Evolutionary conservation across 768 basidiomycete genomes (phyloP).

Genomic region (Suillus sp.): DNA sequence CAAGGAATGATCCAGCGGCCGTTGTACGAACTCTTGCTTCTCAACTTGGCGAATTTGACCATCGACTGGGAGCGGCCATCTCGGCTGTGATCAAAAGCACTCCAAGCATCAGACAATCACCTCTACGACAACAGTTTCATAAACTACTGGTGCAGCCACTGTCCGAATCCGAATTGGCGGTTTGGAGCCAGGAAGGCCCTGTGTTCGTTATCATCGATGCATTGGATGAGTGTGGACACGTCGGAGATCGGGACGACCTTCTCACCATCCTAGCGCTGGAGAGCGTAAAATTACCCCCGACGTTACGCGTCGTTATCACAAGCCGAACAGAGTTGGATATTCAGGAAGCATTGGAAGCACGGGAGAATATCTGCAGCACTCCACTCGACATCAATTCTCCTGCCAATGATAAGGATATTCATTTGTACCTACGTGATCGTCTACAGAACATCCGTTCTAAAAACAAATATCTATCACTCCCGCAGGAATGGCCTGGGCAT

Average conservation of each 20-base stretch:
- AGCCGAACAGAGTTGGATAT: slow-evolving; percentile 37
- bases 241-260: slow-evolving; percentile 28
- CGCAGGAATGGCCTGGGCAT: slow-evolving; percentile 34
- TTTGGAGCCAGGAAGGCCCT: slow-evolving; percentile 25
- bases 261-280: slow-evolving; percentile 31
- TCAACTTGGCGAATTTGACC: slow-evolving; percentile 36
- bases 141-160: slow-evolving; percentile 37
- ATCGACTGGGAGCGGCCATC: slow-evolving; percentile 31
- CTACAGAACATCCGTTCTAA: slow-evolving; percentile 30
- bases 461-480: slow-evolving; percentile 29
- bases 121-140: slow-evolving; percentile 35
- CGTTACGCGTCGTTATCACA: slow-evolving; percentile 34
- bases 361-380: slow-evolving; percentile 17
- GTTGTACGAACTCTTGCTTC: slow-evolving; percentile 39
- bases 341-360: slow-evolving; percentile 15
- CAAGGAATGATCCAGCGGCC: slow-evolving; percentile 30
- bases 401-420: slow-evolving; percentile 29
- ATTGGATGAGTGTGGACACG: slow-evolving; percentile 36
- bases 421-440: slow-evolving; percentile 27
- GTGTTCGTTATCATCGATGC: slow-evolving; percentile 38
- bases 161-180: slow-evolving; percentile 17
- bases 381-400: slow-evolving; percentile 32
- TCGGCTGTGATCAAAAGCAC: slow-evolving; percentile 26
- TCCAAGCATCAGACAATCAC: slow-evolving; percentile 33
- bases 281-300: slow-evolving; percentile 21